phyloP scores from a whole-genome alignment of 2,329 filamentous ascomycete genomes.

The Boeremia lycopersici region DNA sequence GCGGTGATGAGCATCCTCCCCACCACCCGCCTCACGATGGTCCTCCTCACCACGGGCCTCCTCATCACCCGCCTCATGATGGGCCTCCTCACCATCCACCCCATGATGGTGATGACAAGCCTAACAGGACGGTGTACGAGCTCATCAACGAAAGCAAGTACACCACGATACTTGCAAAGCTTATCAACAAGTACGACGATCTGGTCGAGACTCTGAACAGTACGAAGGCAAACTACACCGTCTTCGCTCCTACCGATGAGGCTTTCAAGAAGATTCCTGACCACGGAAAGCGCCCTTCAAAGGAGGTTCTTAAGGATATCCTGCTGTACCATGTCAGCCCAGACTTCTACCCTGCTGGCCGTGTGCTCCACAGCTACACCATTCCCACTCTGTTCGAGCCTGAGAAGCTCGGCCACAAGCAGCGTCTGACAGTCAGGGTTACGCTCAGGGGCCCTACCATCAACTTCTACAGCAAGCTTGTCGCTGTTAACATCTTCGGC shows the following conservation, averaged over 20 bases:
- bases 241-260: conserved; percentile 79
- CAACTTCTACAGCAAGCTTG: conserved; percentile 77
- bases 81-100: conserved; percentile 46
- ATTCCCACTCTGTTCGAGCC: conserved; percentile 73
- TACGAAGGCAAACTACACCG: conserved; percentile 74
- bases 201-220: conserved; percentile 76
- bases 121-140: conserved; percentile 79
- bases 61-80: conserved; percentile 40
- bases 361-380: conserved; percentile 73
- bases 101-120: conserved; percentile 49
- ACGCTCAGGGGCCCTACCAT: conserved; percentile 68
- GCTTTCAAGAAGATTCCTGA: conserved; percentile 73
- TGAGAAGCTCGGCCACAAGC: conserved; percentile 58
- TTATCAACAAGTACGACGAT: conserved; percentile 75
- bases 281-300: conserved; percentile 65
- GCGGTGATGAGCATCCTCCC: conserved; percentile 41
- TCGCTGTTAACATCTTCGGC: conserved; percentile 72
- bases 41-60: conserved; percentile 21
- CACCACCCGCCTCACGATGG: conserved; percentile 25
- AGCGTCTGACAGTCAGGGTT: conserved; percentile 74
- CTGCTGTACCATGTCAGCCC: conserved; percentile 77
- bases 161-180: conserved; percentile 75
- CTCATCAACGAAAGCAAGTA: conserved; percentile 76
- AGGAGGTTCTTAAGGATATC: conserved; percentile 72
- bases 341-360: conserved; percentile 68